Percentiles rank a stretch among this genome's conserved stretches.
These are phyloP conservation scores for Cryptococcus amylolentus DNA, from an alignment of 1,284 basidiomycete species.

Conservation along the genomic window DNA sequence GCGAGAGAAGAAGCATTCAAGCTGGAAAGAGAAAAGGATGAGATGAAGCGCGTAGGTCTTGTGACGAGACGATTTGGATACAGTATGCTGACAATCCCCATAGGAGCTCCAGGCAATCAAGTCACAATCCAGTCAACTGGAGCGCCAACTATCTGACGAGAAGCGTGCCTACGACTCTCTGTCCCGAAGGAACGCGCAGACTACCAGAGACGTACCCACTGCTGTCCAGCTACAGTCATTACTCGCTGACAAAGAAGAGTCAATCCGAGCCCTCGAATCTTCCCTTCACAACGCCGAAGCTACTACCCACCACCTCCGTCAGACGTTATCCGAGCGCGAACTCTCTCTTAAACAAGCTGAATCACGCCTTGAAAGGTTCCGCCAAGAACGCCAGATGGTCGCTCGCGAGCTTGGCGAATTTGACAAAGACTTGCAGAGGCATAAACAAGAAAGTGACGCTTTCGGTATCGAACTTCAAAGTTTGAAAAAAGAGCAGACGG, in stretches of 20 bases:
- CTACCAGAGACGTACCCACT: background rate
- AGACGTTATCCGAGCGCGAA: slow-evolving; percentile 11
- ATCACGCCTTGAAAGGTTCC: slow-evolving; percentile 9
- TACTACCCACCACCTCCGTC: slow-evolving; percentile 13
- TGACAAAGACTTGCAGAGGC: slow-evolving; percentile 32
- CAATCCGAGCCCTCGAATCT: slow-evolving; percentile 11
- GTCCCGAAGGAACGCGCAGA: slow-evolving; percentile 7
- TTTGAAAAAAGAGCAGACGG: slow-evolving; percentile 51
- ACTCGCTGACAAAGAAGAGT: slow-evolving; percentile 20
- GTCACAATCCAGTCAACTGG: slow-evolving; percentile 14
- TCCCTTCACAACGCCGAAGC: slow-evolving; percentile 13
- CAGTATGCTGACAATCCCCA: background rate
- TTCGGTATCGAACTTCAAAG: slow-evolving; percentile 57
- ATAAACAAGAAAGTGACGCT: slow-evolving; percentile 55
- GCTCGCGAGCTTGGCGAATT: slow-evolving; percentile 32
- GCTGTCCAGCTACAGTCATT: slow-evolving; percentile 16
- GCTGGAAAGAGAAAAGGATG: slow-evolving; percentile 11
- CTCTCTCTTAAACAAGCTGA: slow-evolving; percentile 20
- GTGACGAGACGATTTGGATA: no score
- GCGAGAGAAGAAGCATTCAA: slow-evolving; percentile 8
- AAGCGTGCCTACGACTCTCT: slow-evolving; percentile 15
- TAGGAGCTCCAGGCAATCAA: slow-evolving; percentile 13
- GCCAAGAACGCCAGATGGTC: slow-evolving; percentile 19
- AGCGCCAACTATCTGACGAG: slow-evolving; percentile 17
- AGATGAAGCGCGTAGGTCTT: slow-evolving; percentile 10